Evolutionary conservation across 1,284 basidiomycete genomes (phyloP), one percentile per base, ranked within the genome.

Genomic region (Rhodotorula sp.): DNA sequence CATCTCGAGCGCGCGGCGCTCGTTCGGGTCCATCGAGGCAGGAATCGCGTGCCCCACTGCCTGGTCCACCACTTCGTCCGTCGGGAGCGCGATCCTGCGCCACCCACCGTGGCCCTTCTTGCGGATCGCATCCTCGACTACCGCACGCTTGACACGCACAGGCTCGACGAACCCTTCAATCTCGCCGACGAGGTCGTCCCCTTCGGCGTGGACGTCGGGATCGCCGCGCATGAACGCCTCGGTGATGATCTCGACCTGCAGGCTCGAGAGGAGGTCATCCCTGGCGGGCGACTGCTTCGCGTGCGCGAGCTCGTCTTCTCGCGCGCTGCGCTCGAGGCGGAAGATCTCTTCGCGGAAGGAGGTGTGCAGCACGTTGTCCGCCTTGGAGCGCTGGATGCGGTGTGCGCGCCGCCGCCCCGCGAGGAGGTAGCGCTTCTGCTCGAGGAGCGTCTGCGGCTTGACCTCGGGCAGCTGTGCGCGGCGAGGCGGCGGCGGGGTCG

Each of bases 371-470:
- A 66, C 67, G 53, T 80, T 78, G 29, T 77, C 72, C 55, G 72
- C 67, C 34, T 77, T 66, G 10, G 78, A 67, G 25, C 78, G 74
- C 37, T 77, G 73, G 39, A 82, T 79, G 29, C 82, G 76, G 55
- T 81, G 79, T 0, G 76, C 78, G 7, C 82, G 72, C 15, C 82
- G 74, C 3, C 81, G 76, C 19, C 82, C 82, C 6, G 82, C 82
- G 51, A 83, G 77, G 39, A 83, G 79, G 67, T 81, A 82, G 46
- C 82, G 77, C 66, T 82, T 79, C 17, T 78, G 78, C 69, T 82
- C 82, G 41, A 82, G 78, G 6, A 79, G 74, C 2, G 81, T 79
- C 10, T 48, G 55, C 4, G 82, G 81, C n/a, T 76, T 59, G 60
- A 83, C 64, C 3, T 73, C 74, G 54, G 77, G 71, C 3, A 80